Base-by-base conservation (phyloP, 2,329 filamentous ascomycete genomes). In the Pseudocercospora crystallina region DNA sequence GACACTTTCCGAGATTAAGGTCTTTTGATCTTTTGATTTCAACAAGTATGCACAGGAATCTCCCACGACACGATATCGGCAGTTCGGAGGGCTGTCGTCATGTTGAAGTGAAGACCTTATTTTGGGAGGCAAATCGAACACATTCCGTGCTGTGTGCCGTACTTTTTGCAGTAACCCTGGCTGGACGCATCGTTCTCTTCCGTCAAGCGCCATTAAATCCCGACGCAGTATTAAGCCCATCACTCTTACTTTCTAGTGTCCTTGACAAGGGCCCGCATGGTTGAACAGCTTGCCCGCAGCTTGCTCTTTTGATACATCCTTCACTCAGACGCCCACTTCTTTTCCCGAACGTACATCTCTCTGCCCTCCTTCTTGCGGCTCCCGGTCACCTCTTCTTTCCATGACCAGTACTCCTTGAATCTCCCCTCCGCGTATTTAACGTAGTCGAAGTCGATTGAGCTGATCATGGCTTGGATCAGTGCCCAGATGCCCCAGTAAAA, bases 361-460 rank as follows among this genome's bases (percentile, higher is more conserved):
- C 80, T 77, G 1, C 76, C 77, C 32, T 74, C 68, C 39, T 69
- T 62, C 42, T 71, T 69, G 40, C 88, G 79, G 54, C 77, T 38
- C 81, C 7, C 86, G 87, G 50, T 86, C 81, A 15, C 75, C 71
- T 92, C 88, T 39, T 80, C 84, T 67, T 91, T 89, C 90, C 90
- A 96, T 3, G 86, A 90, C 81, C 86, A 95, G 73, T 96, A 97
- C 74, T 97, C 94, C 43, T 87, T 85, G 5, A 99, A 76, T 48
- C 94, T 80, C 12, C 86, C 73, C 70, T 96, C 89, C 9, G 94
- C 92, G 69, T 97, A 99, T 8, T 81, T 83, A 37, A 90, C 89
- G 68, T 99, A 99, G 72, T 99, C 91, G 66, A 99, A 99, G 67
- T 96, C 89, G 63, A 99, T 99, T 58, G 92, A 83, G 9, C 89